phyloP scores from a whole-genome alignment of 2,329 filamentous ascomycete genomes.

The Venturia aucupariae region DNA sequence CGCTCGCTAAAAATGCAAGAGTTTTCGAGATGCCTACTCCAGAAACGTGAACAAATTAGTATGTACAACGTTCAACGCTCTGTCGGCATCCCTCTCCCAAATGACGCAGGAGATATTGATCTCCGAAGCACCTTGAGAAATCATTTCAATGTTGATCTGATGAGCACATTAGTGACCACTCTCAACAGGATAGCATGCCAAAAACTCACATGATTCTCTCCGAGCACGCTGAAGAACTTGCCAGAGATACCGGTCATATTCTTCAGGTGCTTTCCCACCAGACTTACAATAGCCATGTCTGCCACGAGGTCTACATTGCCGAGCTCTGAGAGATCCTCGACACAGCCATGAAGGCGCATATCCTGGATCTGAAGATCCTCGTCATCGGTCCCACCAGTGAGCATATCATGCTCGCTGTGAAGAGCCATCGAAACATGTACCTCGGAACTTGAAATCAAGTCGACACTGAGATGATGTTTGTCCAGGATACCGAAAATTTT shows the following conservation, averaged over 20 bases:
- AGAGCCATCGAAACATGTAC: conserved; percentile 97
- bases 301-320: conserved; percentile 85
- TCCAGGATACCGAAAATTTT: conserved; percentile 89
- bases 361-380: conserved; percentile 39
- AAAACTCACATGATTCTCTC: conserved; percentile 57
- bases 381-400: conserved; percentile 27
- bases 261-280: conserved; percentile 94
- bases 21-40: conserved; percentile 43
- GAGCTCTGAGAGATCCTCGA: conserved; percentile 65
- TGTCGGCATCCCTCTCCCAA: conserved; percentile 78
- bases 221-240: conserved; percentile 88
- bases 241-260: conserved; percentile 91
- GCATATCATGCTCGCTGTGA: conserved; percentile 53
- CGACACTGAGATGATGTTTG: conserved; percentile 77
- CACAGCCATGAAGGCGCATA: conserved; percentile 40
- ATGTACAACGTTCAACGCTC: conserved; percentile 92
- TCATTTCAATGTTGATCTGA: conserved; percentile 93
- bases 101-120: conserved; percentile 99
- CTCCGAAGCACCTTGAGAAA: conserved; percentile 97
- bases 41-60: conserved; percentile 95
- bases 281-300: conserved; percentile 89
- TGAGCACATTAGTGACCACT: neutral
- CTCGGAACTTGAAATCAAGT: conserved; percentile 92
- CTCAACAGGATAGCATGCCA: too few relatives aligned
- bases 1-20: neutral